Evolutionary conservation across 768 basidiomycete species (phyloP).

Genomic region (Pleurotus djamor): DNA sequence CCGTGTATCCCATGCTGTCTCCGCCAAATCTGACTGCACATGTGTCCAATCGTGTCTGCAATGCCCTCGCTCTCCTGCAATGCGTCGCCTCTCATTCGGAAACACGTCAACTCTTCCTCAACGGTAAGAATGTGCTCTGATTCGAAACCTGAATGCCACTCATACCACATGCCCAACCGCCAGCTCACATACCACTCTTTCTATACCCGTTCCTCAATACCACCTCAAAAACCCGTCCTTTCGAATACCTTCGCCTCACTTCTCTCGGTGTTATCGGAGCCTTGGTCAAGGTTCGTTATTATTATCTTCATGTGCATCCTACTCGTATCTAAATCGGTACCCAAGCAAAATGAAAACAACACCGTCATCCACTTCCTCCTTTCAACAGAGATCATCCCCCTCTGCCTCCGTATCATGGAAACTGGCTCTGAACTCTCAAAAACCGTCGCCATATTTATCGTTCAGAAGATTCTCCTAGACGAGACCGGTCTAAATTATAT

Average conservation of each 20-base stretch:
- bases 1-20: conserved; percentile 93
- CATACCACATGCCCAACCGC: background rate
- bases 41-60: conserved; percentile 98
- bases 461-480: conserved; percentile 96
- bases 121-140: conserved; percentile 57
- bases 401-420: conserved; percentile 99
- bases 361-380: conserved; percentile 99
- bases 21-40: conserved; percentile 97
- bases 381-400: conserved; percentile 98
- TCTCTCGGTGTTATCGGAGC: conserved; percentile 99
- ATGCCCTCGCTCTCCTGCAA: conserved; percentile 95
- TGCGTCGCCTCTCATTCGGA: conserved; percentile 98
- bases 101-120: conserved; percentile 92
- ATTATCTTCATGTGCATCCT: background rate
- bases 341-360: conserved; percentile 97
- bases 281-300: conserved; percentile 79
- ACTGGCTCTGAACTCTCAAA: conserved; percentile 98
- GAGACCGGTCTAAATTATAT: conserved; percentile 98
- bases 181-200: conserved; percentile 97
- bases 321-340: background rate
- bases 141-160: conserved; percentile 49
- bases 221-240: conserved; percentile 98
- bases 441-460: conserved; percentile 99
- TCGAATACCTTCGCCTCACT: conserved; percentile 98
- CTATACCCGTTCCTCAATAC: conserved; percentile 99